phyloP scores from a whole-genome alignment of 2,329 filamentous ascomycete genomes.

The Chaetothyriales sp. region DNA sequence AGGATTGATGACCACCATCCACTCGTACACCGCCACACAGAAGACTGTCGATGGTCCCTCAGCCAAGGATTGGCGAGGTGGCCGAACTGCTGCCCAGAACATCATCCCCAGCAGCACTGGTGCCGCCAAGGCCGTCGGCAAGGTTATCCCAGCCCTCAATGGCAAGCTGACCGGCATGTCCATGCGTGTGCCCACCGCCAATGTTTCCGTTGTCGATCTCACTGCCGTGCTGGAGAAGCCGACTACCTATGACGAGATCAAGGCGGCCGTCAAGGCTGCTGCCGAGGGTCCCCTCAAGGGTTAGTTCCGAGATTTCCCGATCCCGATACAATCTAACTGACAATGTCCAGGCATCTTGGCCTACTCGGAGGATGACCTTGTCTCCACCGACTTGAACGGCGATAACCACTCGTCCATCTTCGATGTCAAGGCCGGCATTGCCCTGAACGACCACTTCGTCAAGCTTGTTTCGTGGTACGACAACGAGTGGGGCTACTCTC shows the following conservation, averaged over 20 bases:
- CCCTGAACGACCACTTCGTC: constrained; percentile 95
- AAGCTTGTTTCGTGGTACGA: constrained; percentile 98
- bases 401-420: constrained; percentile 94
- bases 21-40: constrained; percentile 99
- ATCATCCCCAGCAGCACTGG: constrained; percentile 98
- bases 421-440: constrained; percentile 97
- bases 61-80: constrained; percentile 97
- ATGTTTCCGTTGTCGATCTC: constrained; percentile 98
- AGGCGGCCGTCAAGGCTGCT: constrained; percentile 75
- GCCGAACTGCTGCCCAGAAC: constrained; percentile 96
- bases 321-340: constrained; percentile 13
- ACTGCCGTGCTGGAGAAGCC: constrained; percentile 87
- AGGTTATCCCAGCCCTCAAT: constrained; percentile 95
- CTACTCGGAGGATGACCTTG: constrained; percentile 94
- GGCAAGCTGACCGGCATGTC: constrained; percentile 99
- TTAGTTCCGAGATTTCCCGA: constrained; percentile 28
- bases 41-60: constrained; percentile 98
- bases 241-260: constrained; percentile 66
- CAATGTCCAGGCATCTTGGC: constrained; percentile 56
- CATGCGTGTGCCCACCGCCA: constrained; percentile 96
- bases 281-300: constrained; percentile 74
- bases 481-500: constrained; percentile 99
- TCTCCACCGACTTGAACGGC: constrained; percentile 87
- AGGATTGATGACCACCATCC: constrained; percentile 98
- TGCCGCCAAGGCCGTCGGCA: constrained; percentile 99